These are phyloP conservation scores for Pyrenochaeta sp. DNA, from an alignment of 2,329 filamentous ascomycete species.

Conservation along the genomic window DNA sequence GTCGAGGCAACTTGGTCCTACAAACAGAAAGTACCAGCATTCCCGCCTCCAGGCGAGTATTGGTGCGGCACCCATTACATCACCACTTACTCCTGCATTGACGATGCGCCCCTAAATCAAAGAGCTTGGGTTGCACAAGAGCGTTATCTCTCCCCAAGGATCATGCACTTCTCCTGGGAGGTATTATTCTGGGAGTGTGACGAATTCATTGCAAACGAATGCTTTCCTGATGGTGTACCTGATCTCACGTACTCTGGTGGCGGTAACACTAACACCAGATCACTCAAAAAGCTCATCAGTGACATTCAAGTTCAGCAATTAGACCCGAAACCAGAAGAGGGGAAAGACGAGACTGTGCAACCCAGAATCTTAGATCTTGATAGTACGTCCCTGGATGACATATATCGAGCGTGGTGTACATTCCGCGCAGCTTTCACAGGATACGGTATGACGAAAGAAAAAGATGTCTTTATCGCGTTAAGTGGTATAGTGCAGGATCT, in stretches of 20 bases:
- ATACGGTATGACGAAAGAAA: slow-evolving; percentile 6
- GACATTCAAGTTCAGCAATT: not conserved
- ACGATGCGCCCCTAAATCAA: slow-evolving; percentile 11
- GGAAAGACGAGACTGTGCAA: not conserved
- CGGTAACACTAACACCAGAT: not conserved
- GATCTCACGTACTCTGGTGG: not conserved
- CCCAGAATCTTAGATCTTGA: not conserved
- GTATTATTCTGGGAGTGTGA: slow-evolving; percentile 22
- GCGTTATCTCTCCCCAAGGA: slow-evolving; percentile 13
- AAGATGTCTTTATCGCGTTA: slow-evolving; percentile 13
- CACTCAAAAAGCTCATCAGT: not conserved
- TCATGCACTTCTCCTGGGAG: slow-evolving; percentile 16
- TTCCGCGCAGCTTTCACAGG: slow-evolving; percentile 3
- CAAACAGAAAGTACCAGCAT: not conserved
- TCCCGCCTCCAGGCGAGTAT: not conserved
- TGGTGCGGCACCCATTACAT: not conserved
- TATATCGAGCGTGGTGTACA: not conserved
- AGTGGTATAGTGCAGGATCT: slow-evolving; percentile 6
- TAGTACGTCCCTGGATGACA: no score
- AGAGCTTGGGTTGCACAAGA: slow-evolving; percentile 28
- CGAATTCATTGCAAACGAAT: slow-evolving; percentile 2
- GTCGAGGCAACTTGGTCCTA: not conserved
- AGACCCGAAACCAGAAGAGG: not conserved
- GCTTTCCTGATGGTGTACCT: slow-evolving; percentile 1
- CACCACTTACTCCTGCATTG: not conserved